Evolutionary conservation across 768 basidiomycete species (phyloP).

Genomic region (Mycena alexandri): DNA sequence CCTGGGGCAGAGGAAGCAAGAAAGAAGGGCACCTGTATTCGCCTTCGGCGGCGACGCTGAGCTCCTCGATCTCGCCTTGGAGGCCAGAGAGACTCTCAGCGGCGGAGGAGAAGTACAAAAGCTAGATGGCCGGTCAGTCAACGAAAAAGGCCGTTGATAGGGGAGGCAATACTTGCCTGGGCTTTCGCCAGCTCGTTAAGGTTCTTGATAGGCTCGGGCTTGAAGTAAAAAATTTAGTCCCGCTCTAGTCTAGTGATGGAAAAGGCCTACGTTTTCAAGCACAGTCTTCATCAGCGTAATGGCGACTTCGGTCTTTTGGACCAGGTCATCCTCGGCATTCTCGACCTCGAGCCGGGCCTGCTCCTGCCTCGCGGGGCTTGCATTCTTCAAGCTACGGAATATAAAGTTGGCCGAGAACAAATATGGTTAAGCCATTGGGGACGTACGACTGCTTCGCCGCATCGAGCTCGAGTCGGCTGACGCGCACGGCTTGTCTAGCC

Average conservation of each 20-base stretch:
- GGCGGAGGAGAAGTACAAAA: constrained; percentile 79
- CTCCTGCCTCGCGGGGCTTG: constrained; percentile 83
- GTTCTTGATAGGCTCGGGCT: constrained; percentile 98
- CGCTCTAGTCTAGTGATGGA: background rate
- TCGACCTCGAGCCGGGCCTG: constrained; percentile 93
- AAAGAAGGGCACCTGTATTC: constrained; percentile 81
- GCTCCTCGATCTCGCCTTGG: constrained; percentile 94
- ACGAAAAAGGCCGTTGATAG: background rate
- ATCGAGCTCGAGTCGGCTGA: constrained; percentile 89
- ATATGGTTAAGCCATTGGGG: background rate
- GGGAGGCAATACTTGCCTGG: constrained; percentile 62
- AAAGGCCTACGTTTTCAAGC: constrained; percentile 86
- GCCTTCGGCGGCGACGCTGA: constrained; percentile 92
- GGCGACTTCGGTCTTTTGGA: constrained; percentile 97
- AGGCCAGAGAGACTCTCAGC: constrained; percentile 86
- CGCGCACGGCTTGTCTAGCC: constrained; percentile 85
- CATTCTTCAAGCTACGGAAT: constrained; percentile 79
- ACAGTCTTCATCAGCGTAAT: constrained; percentile 99
- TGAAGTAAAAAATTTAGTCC: constrained; percentile 15
- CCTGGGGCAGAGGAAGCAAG: background rate
- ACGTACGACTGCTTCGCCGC: constrained; percentile 89
- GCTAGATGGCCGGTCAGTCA: constrained; percentile 49
- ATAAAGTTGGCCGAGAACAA: background rate
- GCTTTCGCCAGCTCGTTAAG: constrained; percentile 93
- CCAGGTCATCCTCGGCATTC: constrained; percentile 95